These are phyloP conservation scores for Ceratobasidium sp. DNA, from an alignment of 1,284 basidiomycete genomes.

Conservation along the genomic window DNA sequence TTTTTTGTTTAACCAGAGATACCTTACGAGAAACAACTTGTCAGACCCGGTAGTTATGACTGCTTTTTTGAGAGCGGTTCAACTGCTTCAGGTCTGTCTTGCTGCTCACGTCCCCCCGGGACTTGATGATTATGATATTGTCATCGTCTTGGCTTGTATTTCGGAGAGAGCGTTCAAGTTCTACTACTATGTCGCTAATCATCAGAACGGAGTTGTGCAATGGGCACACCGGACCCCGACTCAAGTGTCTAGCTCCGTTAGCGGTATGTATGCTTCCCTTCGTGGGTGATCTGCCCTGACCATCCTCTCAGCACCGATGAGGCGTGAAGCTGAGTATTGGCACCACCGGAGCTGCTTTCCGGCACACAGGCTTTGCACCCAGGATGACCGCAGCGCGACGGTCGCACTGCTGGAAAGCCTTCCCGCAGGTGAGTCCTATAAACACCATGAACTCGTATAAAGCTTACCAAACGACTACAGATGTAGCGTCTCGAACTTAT, in stretches of 20 bases:
- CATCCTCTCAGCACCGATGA: conserved; percentile 1
- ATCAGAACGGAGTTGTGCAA: not conserved
- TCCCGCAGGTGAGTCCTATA: not conserved
- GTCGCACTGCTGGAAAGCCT: not conserved
- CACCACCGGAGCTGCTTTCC: conserved; percentile 13
- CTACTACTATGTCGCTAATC: conserved; percentile 18
- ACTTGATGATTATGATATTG: not conserved
- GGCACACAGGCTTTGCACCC: not conserved
- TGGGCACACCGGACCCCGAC: not conserved
- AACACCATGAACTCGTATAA: not conserved
- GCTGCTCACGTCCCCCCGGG: not conserved
- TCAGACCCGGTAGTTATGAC: not conserved
- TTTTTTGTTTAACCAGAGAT: not conserved
- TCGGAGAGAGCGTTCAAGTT: not conserved
- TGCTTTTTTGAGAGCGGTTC: not conserved
- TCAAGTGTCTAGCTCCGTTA: not conserved
- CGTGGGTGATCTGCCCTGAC: not conserved
- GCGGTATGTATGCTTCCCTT: not conserved
- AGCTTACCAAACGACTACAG: not conserved
- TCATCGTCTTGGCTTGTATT: not conserved
- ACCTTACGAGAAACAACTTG: conserved; percentile 11
- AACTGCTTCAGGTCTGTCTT: not conserved
- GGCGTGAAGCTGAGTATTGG: conserved; percentile 19
- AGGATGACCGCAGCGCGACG: conserved; percentile 2
- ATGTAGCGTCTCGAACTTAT: not conserved